These are phyloP conservation scores for Syncephalastrum contaminatum DNA, from an alignment of 371 early-diverging fungal genomes.

Conservation along the genomic window DNA sequence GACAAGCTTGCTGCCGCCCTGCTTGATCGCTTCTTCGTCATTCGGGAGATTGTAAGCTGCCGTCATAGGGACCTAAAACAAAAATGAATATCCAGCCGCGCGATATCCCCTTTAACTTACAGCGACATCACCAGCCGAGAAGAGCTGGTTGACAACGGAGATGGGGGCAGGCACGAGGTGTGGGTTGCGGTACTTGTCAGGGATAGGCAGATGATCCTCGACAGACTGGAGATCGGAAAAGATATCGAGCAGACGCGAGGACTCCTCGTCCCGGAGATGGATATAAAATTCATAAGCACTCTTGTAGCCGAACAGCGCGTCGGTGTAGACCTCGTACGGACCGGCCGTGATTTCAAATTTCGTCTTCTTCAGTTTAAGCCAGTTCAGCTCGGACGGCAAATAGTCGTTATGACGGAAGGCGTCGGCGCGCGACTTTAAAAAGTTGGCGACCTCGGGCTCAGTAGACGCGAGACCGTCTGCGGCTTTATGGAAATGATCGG, in stretches of 20 bases:
- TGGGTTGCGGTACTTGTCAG: constrained; percentile 68
- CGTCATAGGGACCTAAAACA: constrained; percentile 49
- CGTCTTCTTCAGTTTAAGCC: constrained; percentile 66
- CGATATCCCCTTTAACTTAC: no score
- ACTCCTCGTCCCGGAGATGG: constrained; percentile 73
- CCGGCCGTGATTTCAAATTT: constrained; percentile 70
- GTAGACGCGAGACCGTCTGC: constrained; percentile 44
- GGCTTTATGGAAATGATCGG: constrained; percentile 58
- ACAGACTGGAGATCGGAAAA: constrained; percentile 72
- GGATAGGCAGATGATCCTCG: constrained; percentile 73
- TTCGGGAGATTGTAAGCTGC: constrained; percentile 87
- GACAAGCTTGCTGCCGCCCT: constrained; percentile 75
- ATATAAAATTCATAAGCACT: constrained; percentile 74
- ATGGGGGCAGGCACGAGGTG: constrained; percentile 73
- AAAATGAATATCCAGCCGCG: no score
- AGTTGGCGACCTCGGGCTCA: constrained; percentile 45
- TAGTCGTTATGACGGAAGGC: constrained; percentile 70
- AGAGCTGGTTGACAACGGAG: constrained; percentile 79
- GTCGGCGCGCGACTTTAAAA: constrained; percentile 60
- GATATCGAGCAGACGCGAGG: constrained; percentile 61
- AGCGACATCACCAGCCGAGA: constrained; percentile 72
- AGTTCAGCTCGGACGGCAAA: constrained; percentile 68
- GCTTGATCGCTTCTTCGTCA: constrained; percentile 75
- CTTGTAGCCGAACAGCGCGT: constrained; percentile 66
- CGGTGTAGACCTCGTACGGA: constrained; percentile 83